phyloP scores from a whole-genome alignment of 306 rosid genomes.

The Dryas drummondii region DNA sequence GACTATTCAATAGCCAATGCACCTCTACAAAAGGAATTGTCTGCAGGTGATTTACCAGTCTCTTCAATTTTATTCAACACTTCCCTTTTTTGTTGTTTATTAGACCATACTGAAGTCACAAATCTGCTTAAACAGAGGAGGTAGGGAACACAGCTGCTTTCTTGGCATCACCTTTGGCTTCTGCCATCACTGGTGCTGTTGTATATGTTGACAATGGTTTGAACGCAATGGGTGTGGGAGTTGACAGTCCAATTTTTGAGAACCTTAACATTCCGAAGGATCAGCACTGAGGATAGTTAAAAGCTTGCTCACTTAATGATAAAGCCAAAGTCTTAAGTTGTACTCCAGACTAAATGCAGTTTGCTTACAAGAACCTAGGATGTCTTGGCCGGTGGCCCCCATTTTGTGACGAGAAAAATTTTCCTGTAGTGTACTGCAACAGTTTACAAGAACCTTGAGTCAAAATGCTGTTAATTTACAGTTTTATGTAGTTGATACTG shows the following conservation, averaged over 20 bases:
- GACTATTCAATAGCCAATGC: slow-evolving; percentile 82
- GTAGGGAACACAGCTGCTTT: slow-evolving; percentile 87
- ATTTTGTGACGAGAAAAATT: slow-evolving; percentile 13
- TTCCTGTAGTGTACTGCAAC: background rate
- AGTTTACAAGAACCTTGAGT: background rate
- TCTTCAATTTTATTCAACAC: background rate
- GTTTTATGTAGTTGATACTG: background rate
- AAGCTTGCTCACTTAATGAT: background rate
- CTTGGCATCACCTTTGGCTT: slow-evolving; percentile 80
- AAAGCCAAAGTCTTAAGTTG: background rate
- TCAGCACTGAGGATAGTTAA: slow-evolving; percentile 22
- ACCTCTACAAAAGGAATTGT: slow-evolving; percentile 80
- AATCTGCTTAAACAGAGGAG: slow-evolving; percentile 60
- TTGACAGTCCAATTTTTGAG: slow-evolving; percentile 56
- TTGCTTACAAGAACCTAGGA: background rate
- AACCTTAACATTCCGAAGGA: slow-evolving; percentile 45
- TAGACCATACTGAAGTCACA: slow-evolving; percentile 8
- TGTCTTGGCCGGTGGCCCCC: background rate
- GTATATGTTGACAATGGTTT: slow-evolving; percentile 85
- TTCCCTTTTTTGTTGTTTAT: background rate
- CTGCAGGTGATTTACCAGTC: slow-evolving; percentile 54
- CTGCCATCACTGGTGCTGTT: slow-evolving; percentile 80
- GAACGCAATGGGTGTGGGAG: slow-evolving; percentile 90
- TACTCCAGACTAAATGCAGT: background rate
- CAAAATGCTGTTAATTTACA: background rate